A percentile compares a stretch with the other conserved stretches of the same genome.
phyloP scores from a whole-genome alignment of 1,284 basidiomycete genomes.

The Cryptococcus amylolentus region DNA sequence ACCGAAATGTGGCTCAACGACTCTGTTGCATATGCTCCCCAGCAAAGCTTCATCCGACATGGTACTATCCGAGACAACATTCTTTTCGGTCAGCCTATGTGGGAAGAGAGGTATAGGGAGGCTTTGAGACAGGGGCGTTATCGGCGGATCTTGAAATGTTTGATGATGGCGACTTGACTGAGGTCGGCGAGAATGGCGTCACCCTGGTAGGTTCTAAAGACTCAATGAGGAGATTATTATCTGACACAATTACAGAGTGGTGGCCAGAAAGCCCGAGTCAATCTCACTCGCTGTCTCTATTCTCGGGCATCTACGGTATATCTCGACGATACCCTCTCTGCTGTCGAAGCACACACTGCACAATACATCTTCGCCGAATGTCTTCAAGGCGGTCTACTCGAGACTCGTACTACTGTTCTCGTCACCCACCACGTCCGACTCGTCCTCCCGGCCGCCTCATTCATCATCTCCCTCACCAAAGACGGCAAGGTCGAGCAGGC shows the following conservation, averaged over 20 bases:
- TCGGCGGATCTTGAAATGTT: slow-evolving; percentile 42
- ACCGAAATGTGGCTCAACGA: slow-evolving; percentile 35
- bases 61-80: slow-evolving; percentile 49
- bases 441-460: slow-evolving; percentile 37
- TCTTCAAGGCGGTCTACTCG: slow-evolving; percentile 55
- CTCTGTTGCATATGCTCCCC: slow-evolving; percentile 43
- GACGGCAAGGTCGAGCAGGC: slow-evolving; percentile 35
- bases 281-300: slow-evolving; percentile 74
- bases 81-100: slow-evolving; percentile 49
- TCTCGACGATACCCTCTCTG: slow-evolving; percentile 47
- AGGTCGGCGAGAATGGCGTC: slow-evolving; percentile 81
- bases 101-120: slow-evolving; percentile 41
- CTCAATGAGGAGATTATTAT: not conserved
- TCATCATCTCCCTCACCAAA: slow-evolving; percentile 65
- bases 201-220: slow-evolving; percentile 49
- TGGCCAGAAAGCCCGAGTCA: slow-evolving; percentile 66
- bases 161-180: slow-evolving; percentile 55
- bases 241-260: slow-evolving; percentile 27
- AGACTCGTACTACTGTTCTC: slow-evolving; percentile 63
- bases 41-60: slow-evolving; percentile 48
- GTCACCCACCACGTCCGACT: slow-evolving; percentile 69
- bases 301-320: slow-evolving; percentile 66
- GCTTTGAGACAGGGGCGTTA: slow-evolving; percentile 42
- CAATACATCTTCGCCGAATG: slow-evolving; percentile 43
- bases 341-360: slow-evolving; percentile 49